Conservation (phyloP, 176 grass and related monocot genomes). For the Juncus effusus region DNA sequence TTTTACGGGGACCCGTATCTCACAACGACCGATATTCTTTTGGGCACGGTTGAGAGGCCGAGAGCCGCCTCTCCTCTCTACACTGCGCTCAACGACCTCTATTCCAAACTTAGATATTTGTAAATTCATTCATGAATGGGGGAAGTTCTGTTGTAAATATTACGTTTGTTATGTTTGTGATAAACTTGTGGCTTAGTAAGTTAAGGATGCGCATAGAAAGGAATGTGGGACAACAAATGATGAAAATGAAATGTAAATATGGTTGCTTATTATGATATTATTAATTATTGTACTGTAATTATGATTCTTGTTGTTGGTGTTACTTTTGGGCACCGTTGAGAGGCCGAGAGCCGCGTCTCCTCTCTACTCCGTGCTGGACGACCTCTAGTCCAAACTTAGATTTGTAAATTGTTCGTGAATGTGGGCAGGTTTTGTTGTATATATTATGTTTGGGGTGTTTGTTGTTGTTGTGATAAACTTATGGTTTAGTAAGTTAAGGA, state of each 20-base stretch:
- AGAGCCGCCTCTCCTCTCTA: slow-evolving; percentile 69
- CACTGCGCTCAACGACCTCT: slow-evolving; percentile 50
- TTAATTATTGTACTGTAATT: too few relatives aligned
- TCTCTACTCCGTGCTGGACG: slow-evolving; percentile 54
- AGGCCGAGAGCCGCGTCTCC: slow-evolving; percentile 59
- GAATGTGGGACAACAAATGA: too few relatives aligned
- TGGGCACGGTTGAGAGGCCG: slow-evolving; percentile 49
- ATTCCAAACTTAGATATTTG: slow-evolving; percentile 35
- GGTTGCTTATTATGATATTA: too few relatives aligned
- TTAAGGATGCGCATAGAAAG: not conserved
- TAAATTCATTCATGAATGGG: slow-evolving; percentile 18
- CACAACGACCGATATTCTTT: slow-evolving; percentile 70
- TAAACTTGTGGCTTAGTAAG: too few relatives aligned
- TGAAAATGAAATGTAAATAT: too few relatives aligned
- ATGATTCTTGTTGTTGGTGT: too few relatives aligned
- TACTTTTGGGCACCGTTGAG: slow-evolving; percentile 56
- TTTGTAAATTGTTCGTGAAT: slow-evolving; percentile 5
- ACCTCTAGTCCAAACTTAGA: slow-evolving; percentile 31
- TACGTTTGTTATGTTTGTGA: too few relatives aligned
- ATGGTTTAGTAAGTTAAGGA: too few relatives aligned
- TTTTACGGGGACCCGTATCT: slow-evolving; percentile 88
- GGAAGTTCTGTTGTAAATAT: slow-evolving; percentile 5
- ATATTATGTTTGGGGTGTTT: not conserved
- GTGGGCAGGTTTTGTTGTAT: slow-evolving; percentile 6
- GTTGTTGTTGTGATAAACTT: not conserved